Percentiles rank a stretch among this genome's conserved stretches.
Evolutionary conservation across 2,329 filamentous ascomycete species (phyloP).

Genomic region (Anthostomella pinea): DNA sequence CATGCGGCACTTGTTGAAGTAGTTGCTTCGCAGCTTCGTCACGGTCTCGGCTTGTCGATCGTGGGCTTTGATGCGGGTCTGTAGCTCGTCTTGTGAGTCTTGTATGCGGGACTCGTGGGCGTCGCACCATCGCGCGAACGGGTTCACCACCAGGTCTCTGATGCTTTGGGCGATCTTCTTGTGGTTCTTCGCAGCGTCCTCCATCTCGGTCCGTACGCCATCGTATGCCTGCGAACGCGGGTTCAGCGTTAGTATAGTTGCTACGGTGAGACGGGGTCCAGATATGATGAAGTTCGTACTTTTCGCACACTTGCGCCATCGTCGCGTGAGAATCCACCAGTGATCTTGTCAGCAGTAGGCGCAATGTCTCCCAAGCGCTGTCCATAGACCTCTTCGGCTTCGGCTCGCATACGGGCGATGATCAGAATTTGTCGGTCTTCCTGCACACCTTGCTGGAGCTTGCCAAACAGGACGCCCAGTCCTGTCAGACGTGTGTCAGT

Average conservation of each 20-base stretch:
- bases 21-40: slow-evolving; percentile 90
- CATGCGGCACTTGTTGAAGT: slow-evolving; percentile 97
- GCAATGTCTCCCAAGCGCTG: slow-evolving; percentile 78
- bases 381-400: slow-evolving; percentile 89
- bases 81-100: slow-evolving; percentile 91
- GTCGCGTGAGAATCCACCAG: slow-evolving; percentile 81
- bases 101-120: slow-evolving; percentile 88
- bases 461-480: slow-evolving; percentile 89
- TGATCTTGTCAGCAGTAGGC: slow-evolving; percentile 75
- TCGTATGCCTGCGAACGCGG: slow-evolving; percentile 71
- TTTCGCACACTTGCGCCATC: slow-evolving; percentile 96
- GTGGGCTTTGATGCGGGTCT: slow-evolving; percentile 85
- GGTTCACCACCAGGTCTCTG: slow-evolving; percentile 89
- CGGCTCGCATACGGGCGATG: slow-evolving; percentile 88
- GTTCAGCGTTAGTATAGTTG: slow-evolving; percentile 20
- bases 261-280: slow-evolving; percentile 4
- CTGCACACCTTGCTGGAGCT: slow-evolving; percentile 92
- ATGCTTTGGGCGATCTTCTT: slow-evolving; percentile 96
- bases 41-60: slow-evolving; percentile 87
- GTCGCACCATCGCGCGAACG: slow-evolving; percentile 94
- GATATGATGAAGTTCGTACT: too few species aligned
- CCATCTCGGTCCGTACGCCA: slow-evolving; percentile 88
- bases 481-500: slow-evolving; percentile 44
- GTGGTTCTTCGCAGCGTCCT: slow-evolving; percentile 84
- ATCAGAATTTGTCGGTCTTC: slow-evolving; percentile 94